A percentile compares a stretch with the other conserved stretches of the same genome.
These are phyloP conservation scores for Globisporangium recalcitrans DNA, from an alignment of 352 stramenopile genomes.

Conservation along the genomic window DNA sequence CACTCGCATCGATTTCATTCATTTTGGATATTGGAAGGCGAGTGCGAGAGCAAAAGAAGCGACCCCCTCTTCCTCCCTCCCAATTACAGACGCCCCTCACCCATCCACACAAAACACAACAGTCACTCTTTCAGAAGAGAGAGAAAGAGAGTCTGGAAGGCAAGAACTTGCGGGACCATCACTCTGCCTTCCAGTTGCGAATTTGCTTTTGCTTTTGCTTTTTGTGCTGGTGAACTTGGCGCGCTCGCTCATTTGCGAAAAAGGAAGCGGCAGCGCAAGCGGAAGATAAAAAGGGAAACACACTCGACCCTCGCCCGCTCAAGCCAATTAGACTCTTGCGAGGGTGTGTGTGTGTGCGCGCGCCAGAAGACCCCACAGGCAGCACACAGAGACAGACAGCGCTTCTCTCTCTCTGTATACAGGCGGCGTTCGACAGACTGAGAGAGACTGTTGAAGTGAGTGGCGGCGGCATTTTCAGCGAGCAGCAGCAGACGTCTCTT, in stretches of 20 bases:
- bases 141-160: not conserved
- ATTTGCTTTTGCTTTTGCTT: slow-evolving; percentile 7
- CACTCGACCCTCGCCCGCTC: not conserved
- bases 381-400: not conserved
- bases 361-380: not conserved
- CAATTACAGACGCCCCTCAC: slow-evolving; percentile 4
- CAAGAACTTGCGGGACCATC: slow-evolving; percentile 11
- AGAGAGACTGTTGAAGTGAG: slow-evolving; percentile 8
- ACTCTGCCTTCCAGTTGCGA: slow-evolving; percentile 15
- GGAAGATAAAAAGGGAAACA: slow-evolving; percentile 15
- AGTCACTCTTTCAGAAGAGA: slow-evolving; percentile 13
- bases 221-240: slow-evolving; percentile 8
- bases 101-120: slow-evolving; percentile 9
- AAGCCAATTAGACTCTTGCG: slow-evolving; percentile 7
- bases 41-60: not conserved
- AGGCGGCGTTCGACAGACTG: not conserved
- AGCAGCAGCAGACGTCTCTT: not conserved
- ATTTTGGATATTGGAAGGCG: slow-evolving; percentile 13
- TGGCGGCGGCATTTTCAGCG: not conserved
- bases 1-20: not conserved
- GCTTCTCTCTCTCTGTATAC: not conserved
- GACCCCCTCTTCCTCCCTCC: not conserved
- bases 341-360: not conserved
- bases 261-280: slow-evolving; percentile 31
- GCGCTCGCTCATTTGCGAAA: slow-evolving; percentile 47